Evolutionary conservation across 805 yeast species (phyloP), one percentile per base, ranked within the genome.

Genomic region (Ogataea corticis): DNA sequence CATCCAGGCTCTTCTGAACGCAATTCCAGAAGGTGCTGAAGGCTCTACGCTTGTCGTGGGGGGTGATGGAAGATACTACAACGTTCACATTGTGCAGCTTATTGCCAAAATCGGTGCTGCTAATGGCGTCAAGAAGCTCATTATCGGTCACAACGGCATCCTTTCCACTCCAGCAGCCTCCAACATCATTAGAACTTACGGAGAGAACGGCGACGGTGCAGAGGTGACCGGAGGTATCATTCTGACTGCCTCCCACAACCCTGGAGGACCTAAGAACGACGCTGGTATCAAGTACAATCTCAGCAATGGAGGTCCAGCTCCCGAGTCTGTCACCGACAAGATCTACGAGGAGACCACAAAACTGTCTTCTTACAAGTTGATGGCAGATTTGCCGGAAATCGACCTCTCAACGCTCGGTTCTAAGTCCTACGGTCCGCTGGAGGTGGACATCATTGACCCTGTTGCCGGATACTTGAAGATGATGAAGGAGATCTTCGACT

Each of bases 241-340:
- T 55, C 75, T 92, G 61, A 92, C 99, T 7, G 98, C 98, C 2
- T 85, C 96, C 18, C 99, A 92, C 69, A 92, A 92, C 68, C 99
- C 99, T 14, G 99, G 99, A 65, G 97, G 98, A 7, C 96, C 96
- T 46, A 70, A 76, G 21, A 83, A 87, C 53, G 99, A 92, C 65
- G 76, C 90, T 63, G 99, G 99, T 44, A 92, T 92, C 73, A 92
- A 92, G 72, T 94, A 94, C 73, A 94, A 92, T 68, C 73, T 94
- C 66, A 79, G 87, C 52, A 92, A 92, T 63, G 99, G 99, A 55
- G 99, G 97, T 2, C 99, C 99, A 33, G 98, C 98, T 10, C 99
- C 99, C 11, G 99, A 92, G 67, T 70, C 85, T 13, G 95, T 94
- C 48, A 92, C 99, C 11, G 79, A 92, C 70, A 80, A 83, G 66